Conservation (phyloP, 495 filamentous ascomycete species). For the Penicillium samsonianum region DNA sequence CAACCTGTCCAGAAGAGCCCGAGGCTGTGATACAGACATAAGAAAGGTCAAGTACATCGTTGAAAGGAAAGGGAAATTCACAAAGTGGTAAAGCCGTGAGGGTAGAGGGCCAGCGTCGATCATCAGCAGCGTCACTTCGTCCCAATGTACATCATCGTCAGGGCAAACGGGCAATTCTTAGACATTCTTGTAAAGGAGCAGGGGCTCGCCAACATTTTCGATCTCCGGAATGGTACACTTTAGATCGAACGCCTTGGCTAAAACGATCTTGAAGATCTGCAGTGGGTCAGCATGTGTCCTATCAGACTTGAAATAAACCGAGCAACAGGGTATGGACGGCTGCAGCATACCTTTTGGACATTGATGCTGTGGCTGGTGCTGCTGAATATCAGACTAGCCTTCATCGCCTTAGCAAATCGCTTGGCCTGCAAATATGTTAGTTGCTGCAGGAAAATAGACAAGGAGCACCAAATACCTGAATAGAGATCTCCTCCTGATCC, state of each 20-base stretch:
- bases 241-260: conserved; percentile 97
- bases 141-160: conserved; percentile 45
- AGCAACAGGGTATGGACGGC: neutral
- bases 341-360: conserved; percentile 81
- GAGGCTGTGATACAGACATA: conserved; percentile 15
- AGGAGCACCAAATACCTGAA: conserved; percentile 63
- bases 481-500: conserved; percentile 97
- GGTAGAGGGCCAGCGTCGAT: conserved; percentile 36
- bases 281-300: conserved; percentile 22
- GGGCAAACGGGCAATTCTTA: conserved; percentile 32
- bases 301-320: neutral
- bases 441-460: neutral
- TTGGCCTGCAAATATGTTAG: conserved; percentile 63
- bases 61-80: conserved; percentile 22
- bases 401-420: conserved; percentile 97
- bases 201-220: conserved; percentile 94
- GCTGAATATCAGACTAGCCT: conserved; percentile 94
- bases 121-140: conserved; percentile 44
- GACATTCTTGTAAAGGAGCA: conserved; percentile 87
- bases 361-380: conserved; percentile 99
- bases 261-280: conserved; percentile 99
- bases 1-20: neutral
- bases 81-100: conserved; percentile 19
- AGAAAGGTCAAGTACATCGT: conserved; percentile 29
- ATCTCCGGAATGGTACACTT: conserved; percentile 99